These are phyloP conservation scores for Xylaria multiplex DNA, from an alignment of 2,329 filamentous ascomycete genomes.

Conservation along the genomic window DNA sequence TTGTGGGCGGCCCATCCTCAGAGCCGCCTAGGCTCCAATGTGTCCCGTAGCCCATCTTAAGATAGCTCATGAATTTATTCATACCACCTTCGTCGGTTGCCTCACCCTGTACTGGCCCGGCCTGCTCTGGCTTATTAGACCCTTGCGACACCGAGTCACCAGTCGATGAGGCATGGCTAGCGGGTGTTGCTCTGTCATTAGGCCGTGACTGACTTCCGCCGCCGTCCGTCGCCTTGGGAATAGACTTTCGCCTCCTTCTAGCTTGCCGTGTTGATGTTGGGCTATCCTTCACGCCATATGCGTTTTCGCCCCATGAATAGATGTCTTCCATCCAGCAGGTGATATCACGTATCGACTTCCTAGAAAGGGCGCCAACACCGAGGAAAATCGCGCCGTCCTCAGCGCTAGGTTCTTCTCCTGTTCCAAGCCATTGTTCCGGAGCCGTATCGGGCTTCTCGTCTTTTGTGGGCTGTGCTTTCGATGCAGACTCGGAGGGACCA, in stretches of 20 bases:
- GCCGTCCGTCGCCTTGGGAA: constrained; percentile 24
- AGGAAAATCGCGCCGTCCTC: constrained; percentile 89
- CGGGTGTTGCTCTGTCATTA: constrained; percentile 25
- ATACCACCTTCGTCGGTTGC: constrained; percentile 53
- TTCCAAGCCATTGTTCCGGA: constrained; percentile 75
- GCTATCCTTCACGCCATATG: constrained; percentile 86
- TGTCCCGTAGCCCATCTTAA: constrained; percentile 75
- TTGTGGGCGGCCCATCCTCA: constrained; percentile 32
- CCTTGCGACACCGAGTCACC: constrained; percentile 24
- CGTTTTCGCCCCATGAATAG: constrained; percentile 82
- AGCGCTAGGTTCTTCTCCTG: constrained; percentile 71
- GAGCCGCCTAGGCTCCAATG: constrained; percentile 65
- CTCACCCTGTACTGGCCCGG: constrained; percentile 31
- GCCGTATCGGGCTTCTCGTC: constrained; percentile 41
- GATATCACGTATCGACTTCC: constrained; percentile 75
- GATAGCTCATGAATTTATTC: constrained; percentile 69
- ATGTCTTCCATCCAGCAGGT: constrained; percentile 90
- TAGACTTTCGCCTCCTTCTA: constrained; percentile 52
- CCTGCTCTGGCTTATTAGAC: constrained; percentile 18
- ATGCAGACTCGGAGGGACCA: constrained; percentile 57
- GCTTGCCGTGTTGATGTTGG: constrained; percentile 72
- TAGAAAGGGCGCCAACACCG: constrained; percentile 78
- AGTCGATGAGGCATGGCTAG: constrained; percentile 17
- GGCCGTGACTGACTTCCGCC: constrained; percentile 11
- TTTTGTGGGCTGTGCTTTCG: constrained; percentile 49